phyloP scores from a whole-genome alignment of 2,329 filamentous ascomycete genomes.

The Penicillium sp. region DNA sequence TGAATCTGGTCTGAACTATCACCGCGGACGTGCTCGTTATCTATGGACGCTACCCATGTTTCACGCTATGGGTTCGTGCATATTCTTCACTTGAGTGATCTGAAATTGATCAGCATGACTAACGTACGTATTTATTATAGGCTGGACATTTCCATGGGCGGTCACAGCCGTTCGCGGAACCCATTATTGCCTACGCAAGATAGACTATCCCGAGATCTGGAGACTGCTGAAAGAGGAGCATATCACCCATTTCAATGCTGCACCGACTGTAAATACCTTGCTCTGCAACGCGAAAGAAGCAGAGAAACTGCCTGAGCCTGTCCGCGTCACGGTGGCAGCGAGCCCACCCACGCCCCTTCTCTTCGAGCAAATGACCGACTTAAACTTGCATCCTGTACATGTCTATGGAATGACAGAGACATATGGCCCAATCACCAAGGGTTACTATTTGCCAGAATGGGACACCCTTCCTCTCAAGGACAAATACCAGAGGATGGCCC shows the following conservation, averaged over 20 bases:
- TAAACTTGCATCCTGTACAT: conserved; percentile 89
- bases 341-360: conserved; percentile 85
- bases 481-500: conserved; percentile 84
- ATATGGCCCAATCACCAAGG: conserved; percentile 93
- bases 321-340: conserved; percentile 88
- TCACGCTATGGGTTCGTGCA: conserved; percentile 55
- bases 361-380: conserved; percentile 83
- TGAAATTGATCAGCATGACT: background rate
- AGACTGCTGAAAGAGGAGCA: conserved; percentile 76
- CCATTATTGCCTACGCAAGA: conserved; percentile 89
- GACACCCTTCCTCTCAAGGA: conserved; percentile 69
- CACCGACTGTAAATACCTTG: conserved; percentile 92
- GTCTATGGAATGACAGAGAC: conserved; percentile 88
- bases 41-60: conserved; percentile 93
- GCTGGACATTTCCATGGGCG: conserved; percentile 88
- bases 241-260: conserved; percentile 93
- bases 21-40: conserved; percentile 70
- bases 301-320: conserved; percentile 63
- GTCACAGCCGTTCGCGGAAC: conserved; percentile 92
- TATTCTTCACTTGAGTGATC: background rate
- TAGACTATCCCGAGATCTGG: conserved; percentile 95
- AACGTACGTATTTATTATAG: conserved; percentile 23
- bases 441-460: conserved; percentile 85
- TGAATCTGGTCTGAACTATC: conserved; percentile 77
- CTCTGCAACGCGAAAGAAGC: conserved; percentile 80